Percentiles rank a stretch among this genome's conserved stretches.
phyloP scores from a whole-genome alignment of 345 rosid genomes.

The Turnera subulata region DNA sequence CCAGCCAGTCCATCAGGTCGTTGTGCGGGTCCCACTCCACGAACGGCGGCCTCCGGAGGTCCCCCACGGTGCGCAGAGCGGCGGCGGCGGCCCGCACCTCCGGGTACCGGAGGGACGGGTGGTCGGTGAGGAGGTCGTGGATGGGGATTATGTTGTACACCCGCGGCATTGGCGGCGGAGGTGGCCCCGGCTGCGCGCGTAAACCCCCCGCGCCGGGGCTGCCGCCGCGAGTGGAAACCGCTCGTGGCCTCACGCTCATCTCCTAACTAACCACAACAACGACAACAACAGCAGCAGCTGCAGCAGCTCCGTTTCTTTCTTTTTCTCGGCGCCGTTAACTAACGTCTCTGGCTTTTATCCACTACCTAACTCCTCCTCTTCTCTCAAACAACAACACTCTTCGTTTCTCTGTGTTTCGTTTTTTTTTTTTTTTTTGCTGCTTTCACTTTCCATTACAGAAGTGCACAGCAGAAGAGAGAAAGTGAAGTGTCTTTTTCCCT shows the following conservation, averaged over 20 bases:
- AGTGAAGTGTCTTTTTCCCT: no score
- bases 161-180: constrained; percentile 20
- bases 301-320: no score
- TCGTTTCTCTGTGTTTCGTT: background rate
- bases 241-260: constrained; percentile 32
- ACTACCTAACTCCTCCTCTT: no score
- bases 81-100: constrained; percentile 73
- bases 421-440: no score
- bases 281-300: no score
- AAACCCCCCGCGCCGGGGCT: no score
- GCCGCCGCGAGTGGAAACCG: constrained; percentile 28
- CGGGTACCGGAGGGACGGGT: constrained; percentile 68
- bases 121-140: constrained; percentile 59
- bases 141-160: constrained; percentile 76
- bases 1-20: constrained; percentile 89
- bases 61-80: constrained; percentile 49
- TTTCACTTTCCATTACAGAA: background rate
- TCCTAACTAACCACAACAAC: no score
- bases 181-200: constrained; percentile 31
- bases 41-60: constrained; percentile 62
- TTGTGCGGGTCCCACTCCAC: constrained; percentile 32
- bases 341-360: no score
- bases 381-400: background rate
- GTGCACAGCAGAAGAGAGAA: no score
- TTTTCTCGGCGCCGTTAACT: no score